phyloP scores from a whole-genome alignment of 2,329 filamentous ascomycete species.

The Curvularia lunata region DNA sequence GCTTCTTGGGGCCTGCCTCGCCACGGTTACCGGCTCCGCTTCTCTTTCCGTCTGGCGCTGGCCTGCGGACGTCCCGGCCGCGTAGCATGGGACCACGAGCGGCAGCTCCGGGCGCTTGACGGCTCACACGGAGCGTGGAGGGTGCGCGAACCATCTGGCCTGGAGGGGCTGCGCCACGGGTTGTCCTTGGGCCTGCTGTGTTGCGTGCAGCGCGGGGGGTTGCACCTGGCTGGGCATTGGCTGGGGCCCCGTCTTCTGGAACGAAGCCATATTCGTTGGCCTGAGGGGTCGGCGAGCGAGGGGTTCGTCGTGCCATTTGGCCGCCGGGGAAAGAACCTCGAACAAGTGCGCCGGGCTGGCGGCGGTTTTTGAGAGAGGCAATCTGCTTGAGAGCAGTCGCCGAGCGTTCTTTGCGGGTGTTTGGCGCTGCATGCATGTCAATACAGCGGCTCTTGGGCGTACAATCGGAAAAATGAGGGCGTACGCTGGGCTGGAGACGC shows the following conservation, averaged over 20 bases:
- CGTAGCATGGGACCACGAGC: conserved; percentile 33
- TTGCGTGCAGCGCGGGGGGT: conserved; percentile 21
- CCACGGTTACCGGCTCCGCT: conserved; percentile 9
- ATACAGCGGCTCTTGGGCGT: conserved; percentile 9
- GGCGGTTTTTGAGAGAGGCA: conserved; percentile 31
- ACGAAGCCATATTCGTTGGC: conserved; percentile 11
- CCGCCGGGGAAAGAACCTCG: conserved; percentile 32
- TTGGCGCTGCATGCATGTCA: conserved; percentile 20
- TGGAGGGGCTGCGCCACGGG: conserved; percentile 22
- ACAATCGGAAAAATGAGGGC: conserved; percentile 5
- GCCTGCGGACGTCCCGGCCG: conserved; percentile 25
- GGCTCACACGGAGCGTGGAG: conserved; percentile 29
- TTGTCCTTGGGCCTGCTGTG: conserved; percentile 14
- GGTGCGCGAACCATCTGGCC: conserved; percentile 44
- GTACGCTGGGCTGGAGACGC: conserved; percentile 21
- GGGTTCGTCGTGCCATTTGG: conserved; percentile 17
- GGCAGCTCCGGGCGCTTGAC: conserved; percentile 16
- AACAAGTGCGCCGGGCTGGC: conserved; percentile 28
- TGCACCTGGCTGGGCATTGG: conserved; percentile 10
- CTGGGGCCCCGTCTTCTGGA: conserved; percentile 5
- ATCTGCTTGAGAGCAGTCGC: conserved; percentile 35
- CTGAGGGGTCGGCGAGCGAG: neutral
- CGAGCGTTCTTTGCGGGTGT: conserved; percentile 36
- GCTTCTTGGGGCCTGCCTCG: conserved; percentile 30
- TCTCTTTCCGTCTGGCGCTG: conserved; percentile 11